These are phyloP conservation scores for Pisolithus tinctorius DNA, from an alignment of 768 basidiomycete species.

Conservation along the genomic window DNA sequence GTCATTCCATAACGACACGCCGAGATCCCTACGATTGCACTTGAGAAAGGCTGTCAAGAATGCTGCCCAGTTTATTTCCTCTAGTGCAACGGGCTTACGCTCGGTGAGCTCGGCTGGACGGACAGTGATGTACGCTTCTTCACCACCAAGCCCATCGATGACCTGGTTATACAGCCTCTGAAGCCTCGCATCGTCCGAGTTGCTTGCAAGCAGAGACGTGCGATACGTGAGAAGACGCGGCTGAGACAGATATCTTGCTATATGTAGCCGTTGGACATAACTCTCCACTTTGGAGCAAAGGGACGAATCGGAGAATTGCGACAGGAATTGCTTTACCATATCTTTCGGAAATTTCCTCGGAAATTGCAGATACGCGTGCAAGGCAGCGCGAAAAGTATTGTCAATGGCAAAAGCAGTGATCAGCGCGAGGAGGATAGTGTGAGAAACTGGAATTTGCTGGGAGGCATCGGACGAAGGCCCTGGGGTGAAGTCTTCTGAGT, in stretches of 20 bases:
- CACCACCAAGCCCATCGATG: constrained; percentile 42
- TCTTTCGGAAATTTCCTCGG: constrained; percentile 30
- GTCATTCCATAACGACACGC: constrained; percentile 63
- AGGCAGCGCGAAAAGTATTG: constrained; percentile 50
- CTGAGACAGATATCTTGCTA: constrained; percentile 46
- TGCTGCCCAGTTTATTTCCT: constrained; percentile 53
- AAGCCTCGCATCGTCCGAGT: constrained; percentile 28
- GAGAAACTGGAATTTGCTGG: constrained; percentile 9
- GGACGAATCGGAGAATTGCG: constrained; percentile 27
- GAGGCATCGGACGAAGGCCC: constrained; percentile 14
- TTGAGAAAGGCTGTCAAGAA: constrained; percentile 63
- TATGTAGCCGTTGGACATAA: constrained; percentile 43
- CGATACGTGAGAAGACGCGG: constrained; percentile 45
- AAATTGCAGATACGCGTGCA: constrained; percentile 36
- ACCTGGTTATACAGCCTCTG: constrained; percentile 46
- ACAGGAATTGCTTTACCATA: constrained; percentile 34
- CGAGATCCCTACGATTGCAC: constrained; percentile 48
- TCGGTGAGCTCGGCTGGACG: constrained; percentile 31
- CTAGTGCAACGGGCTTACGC: constrained; percentile 42
- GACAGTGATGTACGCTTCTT: constrained; percentile 49
- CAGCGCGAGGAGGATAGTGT: constrained; percentile 44
- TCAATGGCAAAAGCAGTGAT: constrained; percentile 57
- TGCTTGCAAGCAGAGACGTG: constrained; percentile 38
- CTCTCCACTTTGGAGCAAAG: constrained; percentile 36
- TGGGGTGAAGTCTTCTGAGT: constrained; percentile 21